phyloP scores from a whole-genome alignment of 169 alveolate genomes.

The Plasmodium gallinaceum region DNA sequence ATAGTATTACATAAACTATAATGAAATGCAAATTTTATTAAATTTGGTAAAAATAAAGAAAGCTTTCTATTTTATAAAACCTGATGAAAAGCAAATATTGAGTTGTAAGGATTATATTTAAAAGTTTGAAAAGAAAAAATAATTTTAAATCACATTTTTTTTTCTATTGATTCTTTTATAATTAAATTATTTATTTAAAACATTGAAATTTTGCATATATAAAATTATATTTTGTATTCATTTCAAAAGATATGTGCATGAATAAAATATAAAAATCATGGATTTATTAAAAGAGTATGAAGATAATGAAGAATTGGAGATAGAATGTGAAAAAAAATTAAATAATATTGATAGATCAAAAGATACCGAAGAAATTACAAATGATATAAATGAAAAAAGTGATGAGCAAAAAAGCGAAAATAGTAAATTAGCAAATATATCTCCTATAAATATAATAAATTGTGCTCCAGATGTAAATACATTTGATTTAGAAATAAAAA shows the following conservation, averaged over 20 bases:
- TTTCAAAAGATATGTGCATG: not conserved
- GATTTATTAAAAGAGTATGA: conserved; percentile 66
- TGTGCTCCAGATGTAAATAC: conserved; percentile 85
- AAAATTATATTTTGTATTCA: conserved; percentile 14
- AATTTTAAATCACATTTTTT: too few relatives aligned
- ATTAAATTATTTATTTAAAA: too few relatives aligned
- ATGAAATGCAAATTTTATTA: too few relatives aligned
- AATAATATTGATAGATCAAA: conserved; percentile 5
- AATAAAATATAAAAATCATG: conserved; percentile 20
- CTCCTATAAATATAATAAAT: conserved; percentile 77
- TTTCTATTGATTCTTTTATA: too few relatives aligned
- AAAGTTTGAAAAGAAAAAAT: too few relatives aligned
- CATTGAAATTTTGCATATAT: conserved; percentile 11
- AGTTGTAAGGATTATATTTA: too few relatives aligned
- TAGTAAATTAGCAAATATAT: conserved; percentile 2
- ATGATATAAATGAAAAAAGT: not conserved
- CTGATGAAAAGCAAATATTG: too few relatives aligned
- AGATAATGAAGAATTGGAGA: conserved; percentile 50
- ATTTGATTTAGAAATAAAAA: conserved; percentile 73
- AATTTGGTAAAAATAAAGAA: too few relatives aligned
- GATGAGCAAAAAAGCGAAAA: conserved; percentile 8
- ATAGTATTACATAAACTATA: too few relatives aligned
- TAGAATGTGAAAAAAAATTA: conserved; percentile 12
- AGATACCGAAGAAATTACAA: not conserved
- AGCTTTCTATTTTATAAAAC: too few relatives aligned